Evolutionary conservation across 495 filamentous ascomycete species (phyloP), one percentile per base, ranked within the genome.

Genomic region (Penicillium arizonense): DNA sequence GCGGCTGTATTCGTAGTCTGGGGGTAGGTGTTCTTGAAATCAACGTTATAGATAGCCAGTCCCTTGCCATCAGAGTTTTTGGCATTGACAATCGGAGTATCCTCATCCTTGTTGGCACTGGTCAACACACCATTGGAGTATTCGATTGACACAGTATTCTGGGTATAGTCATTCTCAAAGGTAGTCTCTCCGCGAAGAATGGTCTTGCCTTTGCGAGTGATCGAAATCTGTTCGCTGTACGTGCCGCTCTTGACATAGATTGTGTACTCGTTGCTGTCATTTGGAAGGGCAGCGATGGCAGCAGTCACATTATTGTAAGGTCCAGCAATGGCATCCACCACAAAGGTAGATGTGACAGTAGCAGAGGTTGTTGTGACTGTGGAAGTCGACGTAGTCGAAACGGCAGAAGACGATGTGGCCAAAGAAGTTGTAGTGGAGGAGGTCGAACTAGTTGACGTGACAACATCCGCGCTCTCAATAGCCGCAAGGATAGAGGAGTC

Each of bases 141-240:
- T 16, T 30, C 21, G 11, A 55, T 34, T 1, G 45, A 45, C 6
- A 55, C 53, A 13, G 45, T 50, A 23, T 55, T 55, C n/a, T 42
- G 36, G 6, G 54, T 57, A n/a, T 57, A 57, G 33, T 57, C 54
- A 36, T 57, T 57, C 30, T 52, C 48, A 32, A 37, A 57, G 8
- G 18, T 39, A 6, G 54, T 57, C 21, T 57, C 42, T 43, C 54
- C 54, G 3, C 54, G 54, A 21, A 57, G 24, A 44, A 57, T 52
- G 13, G 54, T 57, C 54, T 47, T 47, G 16, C 54, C 54, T 3
- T 20, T 47, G 16, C 54, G 54, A 47, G 54, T 57, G 21, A 57
- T 44, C 1, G 48, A 57, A 28, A 57, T 52, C 14, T 57, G 54
- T 28, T 57, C 54, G 16, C 42, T 52, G 43, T 57, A 57, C 21